Percentiles rank a stretch among this genome's conserved stretches.
These are phyloP conservation scores for Bruguiera hainesii DNA, from an alignment of 441 rosid species.

Conservation along the genomic window DNA sequence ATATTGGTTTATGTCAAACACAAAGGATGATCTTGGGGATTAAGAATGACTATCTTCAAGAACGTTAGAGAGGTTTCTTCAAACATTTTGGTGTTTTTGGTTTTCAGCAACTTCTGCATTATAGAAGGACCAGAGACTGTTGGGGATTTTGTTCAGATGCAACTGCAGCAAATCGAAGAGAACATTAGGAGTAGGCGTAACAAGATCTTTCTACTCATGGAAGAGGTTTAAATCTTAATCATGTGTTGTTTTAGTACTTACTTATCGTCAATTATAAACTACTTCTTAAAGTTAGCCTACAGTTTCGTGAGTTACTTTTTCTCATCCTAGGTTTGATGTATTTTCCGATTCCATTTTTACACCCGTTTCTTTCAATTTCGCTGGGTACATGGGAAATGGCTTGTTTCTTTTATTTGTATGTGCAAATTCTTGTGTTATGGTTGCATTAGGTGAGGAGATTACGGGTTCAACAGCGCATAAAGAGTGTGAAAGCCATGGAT, in stretches of 20 bases:
- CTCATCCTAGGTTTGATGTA: background rate
- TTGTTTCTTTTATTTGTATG: background rate
- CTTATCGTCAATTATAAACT: too few species aligned
- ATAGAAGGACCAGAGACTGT: constrained; percentile 92
- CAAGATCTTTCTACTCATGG: constrained; percentile 96
- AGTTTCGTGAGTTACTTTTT: background rate
- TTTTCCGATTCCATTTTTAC: background rate
- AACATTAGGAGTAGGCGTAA: constrained; percentile 82
- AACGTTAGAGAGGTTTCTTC: background rate
- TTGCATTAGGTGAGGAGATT: constrained; percentile 63
- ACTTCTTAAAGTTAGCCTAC: background rate
- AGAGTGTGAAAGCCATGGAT: constrained; percentile 34
- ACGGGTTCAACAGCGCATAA: constrained; percentile 77
- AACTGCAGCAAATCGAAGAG: constrained; percentile 73
- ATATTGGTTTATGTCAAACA: too few species aligned
- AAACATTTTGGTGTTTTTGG: background rate
- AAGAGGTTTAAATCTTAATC: constrained; percentile 48
- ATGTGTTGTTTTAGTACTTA: background rate
- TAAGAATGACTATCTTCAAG: too few species aligned
- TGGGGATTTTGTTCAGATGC: constrained; percentile 87
- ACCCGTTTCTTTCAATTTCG: background rate
- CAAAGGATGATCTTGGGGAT: too few species aligned
- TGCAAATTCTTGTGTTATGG: background rate
- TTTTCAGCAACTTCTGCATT: constrained; percentile 74
- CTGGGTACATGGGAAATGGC: too few species aligned